These are phyloP conservation scores for Xylaria palmicola DNA, from an alignment of 495 filamentous ascomycete genomes.

Conservation along the genomic window DNA sequence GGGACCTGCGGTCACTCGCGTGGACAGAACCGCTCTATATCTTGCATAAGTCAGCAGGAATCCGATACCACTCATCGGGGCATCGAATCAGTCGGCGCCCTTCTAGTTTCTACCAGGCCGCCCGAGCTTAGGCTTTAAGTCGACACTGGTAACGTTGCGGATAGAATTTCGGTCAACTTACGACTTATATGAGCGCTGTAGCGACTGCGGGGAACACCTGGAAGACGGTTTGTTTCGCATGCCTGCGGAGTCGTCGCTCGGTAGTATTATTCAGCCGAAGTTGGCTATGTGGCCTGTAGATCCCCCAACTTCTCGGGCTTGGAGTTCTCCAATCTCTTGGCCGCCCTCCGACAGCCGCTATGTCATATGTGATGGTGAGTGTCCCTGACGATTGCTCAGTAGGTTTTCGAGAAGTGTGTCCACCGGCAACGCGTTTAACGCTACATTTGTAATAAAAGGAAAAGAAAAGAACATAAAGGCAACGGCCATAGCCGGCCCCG, in stretches of 20 bases:
- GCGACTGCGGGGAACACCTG: conserved; percentile 9
- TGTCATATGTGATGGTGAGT: not conserved
- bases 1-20: not conserved
- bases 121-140: conserved; percentile 8
- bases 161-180: conserved; percentile 1
- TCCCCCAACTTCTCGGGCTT: conserved; percentile 7
- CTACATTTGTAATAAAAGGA: too few species aligned
- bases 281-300: conserved; percentile 6
- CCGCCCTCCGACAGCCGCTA: not conserved
- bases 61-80: not conserved
- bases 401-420: too few species aligned
- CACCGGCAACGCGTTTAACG: too few species aligned
- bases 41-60: conserved; percentile 10
- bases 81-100: not conserved
- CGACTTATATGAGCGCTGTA: not conserved
- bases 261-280: conserved; percentile 8
- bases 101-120: not conserved
- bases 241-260: not conserved
- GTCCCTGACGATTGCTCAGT: not conserved
- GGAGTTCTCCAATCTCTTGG: conserved; percentile 7
- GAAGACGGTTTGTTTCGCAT: not conserved
- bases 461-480: too few species aligned
- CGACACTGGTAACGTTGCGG: not conserved
- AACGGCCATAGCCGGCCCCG: not conserved
- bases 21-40: not conserved